phyloP scores from a whole-genome alignment of 1,139 yeast species.

The Scheffersomyces insectosa region DNA sequence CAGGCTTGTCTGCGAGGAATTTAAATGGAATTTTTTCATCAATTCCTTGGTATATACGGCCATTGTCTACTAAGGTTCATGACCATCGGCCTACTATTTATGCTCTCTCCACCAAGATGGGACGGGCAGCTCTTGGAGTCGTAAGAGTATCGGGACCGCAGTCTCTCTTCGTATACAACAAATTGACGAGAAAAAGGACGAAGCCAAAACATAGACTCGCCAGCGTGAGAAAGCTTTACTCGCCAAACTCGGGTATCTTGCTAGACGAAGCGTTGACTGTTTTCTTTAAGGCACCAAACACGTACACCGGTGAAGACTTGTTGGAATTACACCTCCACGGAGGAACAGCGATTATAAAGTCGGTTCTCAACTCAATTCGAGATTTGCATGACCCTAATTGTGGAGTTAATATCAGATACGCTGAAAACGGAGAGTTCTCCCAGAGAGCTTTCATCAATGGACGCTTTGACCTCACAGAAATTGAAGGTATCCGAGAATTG shows the following conservation, averaged over 20 bases:
- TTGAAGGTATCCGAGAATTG: slow-evolving; percentile 86
- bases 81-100: slow-evolving; percentile 63
- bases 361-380: slow-evolving; percentile 67
- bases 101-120: slow-evolving; percentile 84
- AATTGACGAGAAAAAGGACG: slow-evolving; percentile 43
- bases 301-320: slow-evolving; percentile 92
- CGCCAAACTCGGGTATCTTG: slow-evolving; percentile 37
- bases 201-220: slow-evolving; percentile 56
- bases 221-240: slow-evolving; percentile 53
- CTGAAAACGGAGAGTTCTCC: slow-evolving; percentile 93
- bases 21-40: no score
- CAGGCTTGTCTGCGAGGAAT: no score
- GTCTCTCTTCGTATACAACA: slow-evolving; percentile 42
- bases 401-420: slow-evolving; percentile 62
- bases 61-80: not conserved
- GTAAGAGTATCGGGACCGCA: slow-evolving; percentile 79
- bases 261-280: slow-evolving; percentile 78
- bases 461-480: slow-evolving; percentile 69
- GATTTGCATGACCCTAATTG: slow-evolving; percentile 43
- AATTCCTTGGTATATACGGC: no score
- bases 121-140: slow-evolving; percentile 85
- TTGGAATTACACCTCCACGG: slow-evolving; percentile 92
- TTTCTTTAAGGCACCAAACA: slow-evolving; percentile 70
- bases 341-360: slow-evolving; percentile 78
- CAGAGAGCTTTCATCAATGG: slow-evolving; percentile 78